Base-by-base conservation (phyloP, 768 basidiomycete genomes). In the Phylloporus scabripes region DNA sequence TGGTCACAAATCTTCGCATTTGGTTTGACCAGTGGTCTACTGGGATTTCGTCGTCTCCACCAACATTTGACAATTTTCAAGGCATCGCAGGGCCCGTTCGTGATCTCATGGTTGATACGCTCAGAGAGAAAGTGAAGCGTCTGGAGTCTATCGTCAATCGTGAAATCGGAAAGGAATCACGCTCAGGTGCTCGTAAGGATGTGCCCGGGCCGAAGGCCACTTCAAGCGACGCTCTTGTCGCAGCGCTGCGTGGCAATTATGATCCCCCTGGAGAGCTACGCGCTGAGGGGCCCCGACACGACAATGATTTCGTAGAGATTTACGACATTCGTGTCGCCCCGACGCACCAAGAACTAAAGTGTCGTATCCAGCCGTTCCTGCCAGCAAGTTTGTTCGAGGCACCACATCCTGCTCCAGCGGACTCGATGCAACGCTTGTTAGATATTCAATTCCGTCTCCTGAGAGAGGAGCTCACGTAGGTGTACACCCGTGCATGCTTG, bases 381-480 rank as follows among this genome's bases (percentile, higher is more conserved):
- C 88, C 88, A 0, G 79, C 74, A 0, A 82, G 77, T 55, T 60
- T 83, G 1, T 74, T 69, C 17, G 72, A 68, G 2, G 85, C 83
- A 0, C 85, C 84, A 0, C 85, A 87, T 57, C 83, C 76, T 47
- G 72, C 75, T 11, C 77, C 77, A 0, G 53, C 64, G 3, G 73
- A 74, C 14, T 79, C 78, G 20, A 86, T 89, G 78, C 74, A 84
- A 48, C 71, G 81, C 7, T 68, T 83, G 18, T 66, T 88, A 10
- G 88, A 91, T 49, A 76, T 83, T 4, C 85, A 90, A 54, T 90
- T 85, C 62, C 78, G 87, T 29, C 72, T 89, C 0, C 67, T 90
- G 31, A 72, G 87, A 32, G 87, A 88, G 54, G 87, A 90, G 48
- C 66, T 85, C 15, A 83, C 75, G 79, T 84, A 56, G 20, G 78